Evolutionary conservation across 129 eudicot species (phyloP).

Genomic region (Pseudognaphalium luteoalbum): DNA sequence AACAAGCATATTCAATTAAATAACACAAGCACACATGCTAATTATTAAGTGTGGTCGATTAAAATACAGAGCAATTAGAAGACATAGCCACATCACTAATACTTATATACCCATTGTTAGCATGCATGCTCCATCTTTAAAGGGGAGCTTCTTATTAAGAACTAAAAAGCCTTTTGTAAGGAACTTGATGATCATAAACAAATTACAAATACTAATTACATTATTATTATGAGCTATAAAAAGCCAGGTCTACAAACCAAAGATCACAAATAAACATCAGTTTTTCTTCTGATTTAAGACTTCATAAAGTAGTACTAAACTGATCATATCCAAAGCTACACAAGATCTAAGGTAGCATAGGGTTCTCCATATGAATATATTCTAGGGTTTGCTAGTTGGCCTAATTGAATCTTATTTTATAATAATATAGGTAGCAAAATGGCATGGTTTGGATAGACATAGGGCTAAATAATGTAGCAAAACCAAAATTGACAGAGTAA

Average conservation of each 20-base stretch:
- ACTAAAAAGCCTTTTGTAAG: constrained; percentile 16
- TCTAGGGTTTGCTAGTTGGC: constrained; percentile 62
- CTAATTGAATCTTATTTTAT: constrained; percentile 36
- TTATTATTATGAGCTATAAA: background rate
- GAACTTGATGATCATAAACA: constrained; percentile 8
- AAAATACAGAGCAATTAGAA: constrained; percentile 29
- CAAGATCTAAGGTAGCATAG: constrained; percentile 44
- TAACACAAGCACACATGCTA: background rate
- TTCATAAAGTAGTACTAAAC: constrained; percentile 26
- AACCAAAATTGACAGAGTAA: constrained; percentile 42
- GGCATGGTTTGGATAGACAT: constrained; percentile 21
- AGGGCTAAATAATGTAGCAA: constrained; percentile 29
- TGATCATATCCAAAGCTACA: constrained; percentile 45
- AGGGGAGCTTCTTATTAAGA: constrained; percentile 19
- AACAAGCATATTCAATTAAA: constrained; percentile 16
- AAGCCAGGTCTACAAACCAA: constrained; percentile 20
- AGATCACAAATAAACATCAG: constrained; percentile 26
- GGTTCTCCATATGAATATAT: constrained; percentile 48
- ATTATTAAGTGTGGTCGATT: constrained; percentile 4
- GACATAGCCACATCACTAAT: constrained; percentile 12
- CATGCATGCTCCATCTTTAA: constrained; percentile 27
- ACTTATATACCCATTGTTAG: constrained; percentile 25
- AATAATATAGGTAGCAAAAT: constrained; percentile 31
- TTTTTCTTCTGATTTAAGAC: constrained; percentile 29
- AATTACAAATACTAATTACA: constrained; percentile 24